A percentile compares a stretch with the other conserved stretches of the same genome.
Conservation (phyloP, 768 basidiomycete species). For the Termitomyces sp. region DNA sequence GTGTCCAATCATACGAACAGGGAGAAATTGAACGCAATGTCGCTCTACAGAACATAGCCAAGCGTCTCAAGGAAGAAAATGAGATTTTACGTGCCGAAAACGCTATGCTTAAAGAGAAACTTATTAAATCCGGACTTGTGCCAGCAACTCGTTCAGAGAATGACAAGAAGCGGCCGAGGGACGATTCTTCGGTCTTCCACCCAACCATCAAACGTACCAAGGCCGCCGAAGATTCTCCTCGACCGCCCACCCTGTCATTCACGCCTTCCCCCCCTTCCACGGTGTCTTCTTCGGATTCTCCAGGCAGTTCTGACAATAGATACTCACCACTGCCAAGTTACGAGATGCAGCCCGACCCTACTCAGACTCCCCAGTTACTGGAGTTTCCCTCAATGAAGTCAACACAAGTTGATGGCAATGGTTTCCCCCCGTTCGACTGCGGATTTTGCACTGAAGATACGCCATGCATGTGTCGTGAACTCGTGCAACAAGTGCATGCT, state of each 20-base stretch:
- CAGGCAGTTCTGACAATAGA: slow-evolving; percentile 31
- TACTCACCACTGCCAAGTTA: slow-evolving; percentile 31
- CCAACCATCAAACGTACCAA: slow-evolving; percentile 34
- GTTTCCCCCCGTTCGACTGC: slow-evolving; percentile 58
- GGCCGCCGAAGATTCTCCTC: slow-evolving; percentile 28
- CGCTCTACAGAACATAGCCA: slow-evolving; percentile 78
- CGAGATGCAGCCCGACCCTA: slow-evolving; percentile 29
- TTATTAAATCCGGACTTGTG: slow-evolving; percentile 42
- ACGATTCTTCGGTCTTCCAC: slow-evolving; percentile 42
- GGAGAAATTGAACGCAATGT: slow-evolving; percentile 90
- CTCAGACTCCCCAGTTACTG: slow-evolving; percentile 28
- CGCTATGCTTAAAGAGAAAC: slow-evolving; percentile 49
- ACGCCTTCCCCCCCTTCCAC: slow-evolving; percentile 46
- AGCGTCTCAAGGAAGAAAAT: slow-evolving; percentile 86
- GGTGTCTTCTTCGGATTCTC: slow-evolving; percentile 50
- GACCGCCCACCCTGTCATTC: slow-evolving; percentile 33
- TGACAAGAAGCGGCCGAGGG: slow-evolving; percentile 61
- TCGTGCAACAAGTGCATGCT: slow-evolving; percentile 44
- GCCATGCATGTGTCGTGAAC: slow-evolving; percentile 77
- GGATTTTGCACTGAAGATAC: slow-evolving; percentile 72
- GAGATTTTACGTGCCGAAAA: slow-evolving; percentile 73
- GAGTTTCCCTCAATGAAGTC: slow-evolving; percentile 30
- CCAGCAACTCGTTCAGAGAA: slow-evolving; percentile 27
- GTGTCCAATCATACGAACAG: slow-evolving; percentile 81
- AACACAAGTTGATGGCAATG: slow-evolving; percentile 21